Base-by-base conservation (phyloP, 371 early-diverging fungal genomes). In the Entomophthora muscae region DNA sequence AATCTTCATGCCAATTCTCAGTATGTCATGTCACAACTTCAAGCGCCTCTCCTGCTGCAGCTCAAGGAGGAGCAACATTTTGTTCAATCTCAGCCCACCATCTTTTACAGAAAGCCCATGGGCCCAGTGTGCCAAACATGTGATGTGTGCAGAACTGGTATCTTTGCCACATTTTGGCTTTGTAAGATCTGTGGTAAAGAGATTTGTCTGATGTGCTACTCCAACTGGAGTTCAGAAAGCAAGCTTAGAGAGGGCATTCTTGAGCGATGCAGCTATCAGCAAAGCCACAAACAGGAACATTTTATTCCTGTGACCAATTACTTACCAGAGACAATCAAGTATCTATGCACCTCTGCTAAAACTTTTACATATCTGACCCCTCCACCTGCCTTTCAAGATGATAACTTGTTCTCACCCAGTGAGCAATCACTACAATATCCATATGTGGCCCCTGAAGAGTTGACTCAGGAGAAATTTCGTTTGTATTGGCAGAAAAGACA, bases 121-220 rank as follows among this genome's bases (percentile, higher is more conserved):
- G 26, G 10, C 22, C 31, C 32, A 31, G 59, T 69, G 52, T 66
- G 75, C 2, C 80, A 76, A 51, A 51, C 73, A 3, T 83, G 84
- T 65, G 79, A 82, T 33, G 24, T 32, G 1, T 83, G 84, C 65
- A 30, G 54, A 3, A 74, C 75, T 0, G 71, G 73, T 22, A 72
- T 78, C 1, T 66, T 79, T 31, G 73, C 72, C 28, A 61, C 69
- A 3, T 77, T 76, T 63, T 83, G 70, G 66, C 61, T 73, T 33
- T 88, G 88, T 65, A 54, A 68, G 28, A 27, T 67, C 33, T 84
- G 84, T 54, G 77, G 73, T 5, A 22, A 61, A 1, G 85, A 84
- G 51, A 3, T 83, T 2, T 88, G 88, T 63, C 21, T 68, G 2
- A 66, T 62, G 1, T 88, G 88, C 64, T 75, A 66, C 59, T 65